A percentile compares a stretch with the other conserved stretches of the same genome.
Conservation (phyloP, 2,329 filamentous ascomycete genomes). For the Fusarium anthophilum region DNA sequence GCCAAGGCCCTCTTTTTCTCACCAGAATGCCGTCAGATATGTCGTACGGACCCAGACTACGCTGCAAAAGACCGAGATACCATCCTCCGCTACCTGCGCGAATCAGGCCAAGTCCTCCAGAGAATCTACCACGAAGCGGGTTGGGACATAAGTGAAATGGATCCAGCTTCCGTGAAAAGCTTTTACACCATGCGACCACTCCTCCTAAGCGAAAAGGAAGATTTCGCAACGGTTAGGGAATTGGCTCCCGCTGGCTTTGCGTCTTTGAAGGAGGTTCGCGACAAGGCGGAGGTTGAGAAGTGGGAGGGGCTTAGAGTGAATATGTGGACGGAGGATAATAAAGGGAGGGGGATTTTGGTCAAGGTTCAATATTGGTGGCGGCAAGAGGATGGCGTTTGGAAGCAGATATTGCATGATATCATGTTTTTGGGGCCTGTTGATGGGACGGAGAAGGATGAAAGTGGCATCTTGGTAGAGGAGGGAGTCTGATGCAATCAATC, state of each 20-base stretch:
- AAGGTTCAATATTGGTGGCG: constrained; percentile 20
- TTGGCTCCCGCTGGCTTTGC: background rate
- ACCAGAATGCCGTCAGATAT: background rate
- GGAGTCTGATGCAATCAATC: background rate
- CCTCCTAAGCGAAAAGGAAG: background rate
- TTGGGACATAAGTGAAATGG: background rate
- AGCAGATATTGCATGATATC: constrained; percentile 11
- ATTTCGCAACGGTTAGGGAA: background rate
- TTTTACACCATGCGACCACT: background rate
- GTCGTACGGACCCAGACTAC: constrained; percentile 6
- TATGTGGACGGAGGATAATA: constrained; percentile 12
- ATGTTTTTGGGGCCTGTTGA: background rate
- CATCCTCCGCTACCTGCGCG: background rate
- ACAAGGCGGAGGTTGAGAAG: background rate
- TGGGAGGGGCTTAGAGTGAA: constrained; percentile 3
- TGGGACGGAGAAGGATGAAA: background rate
- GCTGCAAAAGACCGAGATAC: background rate
- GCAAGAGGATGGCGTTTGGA: background rate
- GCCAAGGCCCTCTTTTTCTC: constrained; percentile 2
- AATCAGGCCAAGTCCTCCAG: background rate
- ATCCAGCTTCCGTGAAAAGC: background rate
- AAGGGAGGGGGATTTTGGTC: background rate
- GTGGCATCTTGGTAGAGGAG: background rate
- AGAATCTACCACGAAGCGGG: background rate
- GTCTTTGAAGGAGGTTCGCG: background rate